Evolutionary conservation across 2,329 filamentous ascomycete genomes (phyloP).

Genomic region (Diaporthe velutina): DNA sequence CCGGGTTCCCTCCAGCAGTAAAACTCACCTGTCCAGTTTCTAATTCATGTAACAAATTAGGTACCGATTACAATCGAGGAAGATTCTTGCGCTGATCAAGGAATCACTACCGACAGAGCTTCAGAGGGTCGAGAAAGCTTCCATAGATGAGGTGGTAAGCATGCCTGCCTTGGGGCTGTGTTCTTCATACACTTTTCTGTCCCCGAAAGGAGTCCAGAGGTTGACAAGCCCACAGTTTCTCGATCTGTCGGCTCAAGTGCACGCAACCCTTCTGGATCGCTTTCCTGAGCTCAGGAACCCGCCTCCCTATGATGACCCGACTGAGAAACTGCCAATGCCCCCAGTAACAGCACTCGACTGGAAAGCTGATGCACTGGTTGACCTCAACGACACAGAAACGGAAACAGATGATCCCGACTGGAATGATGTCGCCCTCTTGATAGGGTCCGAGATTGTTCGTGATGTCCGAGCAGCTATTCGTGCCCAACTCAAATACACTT

Average conservation of each 20-base stretch:
- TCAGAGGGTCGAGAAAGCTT: slow-evolving; percentile 90
- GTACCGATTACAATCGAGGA: slow-evolving; percentile 86
- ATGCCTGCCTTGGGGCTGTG: background rate
- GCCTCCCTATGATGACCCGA: slow-evolving; percentile 80
- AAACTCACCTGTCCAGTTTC: background rate
- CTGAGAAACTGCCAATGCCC: slow-evolving; percentile 79
- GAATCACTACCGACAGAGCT: slow-evolving; percentile 74
- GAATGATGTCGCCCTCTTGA: slow-evolving; percentile 90
- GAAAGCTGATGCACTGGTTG: slow-evolving; percentile 84
- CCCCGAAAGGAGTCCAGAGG: background rate
- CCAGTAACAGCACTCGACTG: slow-evolving; percentile 80
- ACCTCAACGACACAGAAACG: slow-evolving; percentile 77
- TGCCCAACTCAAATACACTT: slow-evolving; percentile 85
- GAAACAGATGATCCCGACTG: slow-evolving; percentile 91
- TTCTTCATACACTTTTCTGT: background rate
- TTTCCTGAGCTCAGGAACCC: slow-evolving; percentile 79
- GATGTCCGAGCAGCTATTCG: slow-evolving; percentile 78
- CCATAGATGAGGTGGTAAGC: slow-evolving; percentile 84
- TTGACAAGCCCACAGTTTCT: slow-evolving; percentile 67
- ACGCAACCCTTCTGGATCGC: slow-evolving; percentile 78
- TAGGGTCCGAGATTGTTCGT: slow-evolving; percentile 91
- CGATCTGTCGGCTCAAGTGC: slow-evolving; percentile 88
- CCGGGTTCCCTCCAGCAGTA: no score
- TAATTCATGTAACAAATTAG: background rate
- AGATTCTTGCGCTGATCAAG: slow-evolving; percentile 84